Conservation (phyloP, 2,329 filamentous ascomycete genomes). For the Zalaria sp. region DNA sequence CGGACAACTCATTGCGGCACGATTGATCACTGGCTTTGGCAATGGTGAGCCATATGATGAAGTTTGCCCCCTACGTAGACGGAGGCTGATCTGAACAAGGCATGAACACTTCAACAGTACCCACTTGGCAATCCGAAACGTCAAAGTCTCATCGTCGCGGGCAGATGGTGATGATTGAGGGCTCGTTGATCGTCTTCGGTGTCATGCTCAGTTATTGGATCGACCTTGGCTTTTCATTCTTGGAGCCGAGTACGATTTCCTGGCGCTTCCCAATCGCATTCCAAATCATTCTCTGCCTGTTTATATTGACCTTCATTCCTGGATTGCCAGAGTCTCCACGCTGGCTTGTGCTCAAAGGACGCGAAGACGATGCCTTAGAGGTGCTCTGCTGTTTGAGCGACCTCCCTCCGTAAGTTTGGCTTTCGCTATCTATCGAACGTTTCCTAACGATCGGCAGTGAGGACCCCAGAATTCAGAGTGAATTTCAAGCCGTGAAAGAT, state of each 20-base stretch:
- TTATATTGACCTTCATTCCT: conserved; percentile 36
- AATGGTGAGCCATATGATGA: conserved; percentile 13
- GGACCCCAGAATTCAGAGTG: conserved; percentile 28
- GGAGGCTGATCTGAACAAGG: conserved; percentile 17
- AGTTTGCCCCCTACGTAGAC: conserved; percentile 14
- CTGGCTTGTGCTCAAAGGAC: conserved; percentile 33
- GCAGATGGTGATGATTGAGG: conserved; percentile 37
- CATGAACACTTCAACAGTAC: conserved; percentile 37
- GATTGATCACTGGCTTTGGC: conserved; percentile 33
- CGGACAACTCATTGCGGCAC: conserved; percentile 33
- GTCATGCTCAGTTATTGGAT: conserved; percentile 38
- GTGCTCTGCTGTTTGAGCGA: conserved; percentile 35
- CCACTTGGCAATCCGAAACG: conserved; percentile 37
- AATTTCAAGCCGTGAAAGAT: conserved; percentile 38
- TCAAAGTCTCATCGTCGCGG: conserved; percentile 35
- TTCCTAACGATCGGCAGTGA: conserved; percentile 11
- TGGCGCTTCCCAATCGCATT: conserved; percentile 18
- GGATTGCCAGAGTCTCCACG: conserved; percentile 43
- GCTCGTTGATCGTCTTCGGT: conserved; percentile 35
- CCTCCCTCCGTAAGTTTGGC: conserved; percentile 16
- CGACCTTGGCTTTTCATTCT: conserved; percentile 38
- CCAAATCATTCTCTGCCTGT: conserved; percentile 40
- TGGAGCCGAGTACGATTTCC: conserved; percentile 26
- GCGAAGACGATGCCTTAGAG: conserved; percentile 27
- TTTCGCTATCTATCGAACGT: no score